Evolutionary conservation across 257 asterid species (phyloP), one percentile per base, ranked within the genome.

Genomic region (Forsythia suspensa): DNA sequence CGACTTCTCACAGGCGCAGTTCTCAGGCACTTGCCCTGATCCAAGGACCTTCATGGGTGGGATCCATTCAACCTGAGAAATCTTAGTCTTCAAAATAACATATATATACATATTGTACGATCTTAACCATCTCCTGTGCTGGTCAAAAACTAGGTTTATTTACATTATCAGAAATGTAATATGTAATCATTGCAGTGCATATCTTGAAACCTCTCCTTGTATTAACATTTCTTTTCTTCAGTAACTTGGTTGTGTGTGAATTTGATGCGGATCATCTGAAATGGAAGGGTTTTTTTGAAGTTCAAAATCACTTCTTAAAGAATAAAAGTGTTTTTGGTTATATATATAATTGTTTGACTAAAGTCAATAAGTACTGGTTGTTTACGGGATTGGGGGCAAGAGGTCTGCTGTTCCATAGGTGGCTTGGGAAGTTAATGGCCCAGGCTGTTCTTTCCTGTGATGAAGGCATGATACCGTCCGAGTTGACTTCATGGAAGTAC

Each of bases 361-460:
- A 24, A 24, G 24, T 24, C 24, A 24, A 24, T 24, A 92, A 89
- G 63, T 94, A 87, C 81, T 96, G 99, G 98, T 52, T 96, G 77
- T 91, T 96, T 81, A 75, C 97, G 0, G 99, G 99, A 48, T 97
- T 96, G 70, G 99, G 99, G 39, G 93, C 99, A 43, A 92, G 96
- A 79, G 99, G 99, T 13, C 83, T 92, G 76, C 88, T 90, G 70
- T 93, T 87, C 84, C 99, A 93, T 84, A 97, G 90, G 67, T 92
- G 97, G 98, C 90, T 96, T 61, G 97, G 99, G 18, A 94, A 94
- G 83, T 79, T 87, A 76, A 75, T 87, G 88, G 96, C 93, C 15
- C 83, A 24, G 55, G 92, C 98, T 68, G 94, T 89, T 67, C 84
- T 95, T 43, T 86, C 94, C 34, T 39, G 92, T 61, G 76, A 88